Conservation (phyloP, 495 filamentous ascomycete species). For the Acidomyces sp. region DNA sequence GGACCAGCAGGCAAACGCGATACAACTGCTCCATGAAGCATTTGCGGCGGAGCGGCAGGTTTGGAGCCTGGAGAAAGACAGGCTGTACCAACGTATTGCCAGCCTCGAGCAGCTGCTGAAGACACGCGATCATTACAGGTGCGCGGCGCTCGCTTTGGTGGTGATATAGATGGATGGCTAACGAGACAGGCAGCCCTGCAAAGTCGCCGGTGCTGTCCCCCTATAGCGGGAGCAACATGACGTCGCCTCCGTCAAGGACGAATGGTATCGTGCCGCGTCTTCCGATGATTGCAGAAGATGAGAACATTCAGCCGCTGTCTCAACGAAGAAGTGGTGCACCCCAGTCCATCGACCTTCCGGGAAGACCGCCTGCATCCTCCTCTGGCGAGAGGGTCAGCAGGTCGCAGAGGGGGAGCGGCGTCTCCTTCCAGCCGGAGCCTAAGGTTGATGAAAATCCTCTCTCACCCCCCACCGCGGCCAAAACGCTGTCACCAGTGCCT, state of each 20-base stretch:
- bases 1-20: conserved; percentile 16
- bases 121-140: conserved; percentile 15
- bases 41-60: conserved; percentile 18
- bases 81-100: conserved; percentile 15
- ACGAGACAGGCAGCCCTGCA: conserved; percentile 11
- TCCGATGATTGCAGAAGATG: conserved; percentile 18
- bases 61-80: conserved; percentile 15
- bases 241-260: conserved; percentile 9
- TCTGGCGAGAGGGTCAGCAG: background rate
- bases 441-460: conserved; percentile 16
- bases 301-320: conserved; percentile 8
- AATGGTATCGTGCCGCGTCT: conserved; percentile 1
- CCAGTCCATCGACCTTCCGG: conserved; percentile 8
- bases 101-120: conserved; percentile 16
- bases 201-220: conserved; percentile 16
- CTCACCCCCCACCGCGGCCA: conserved; percentile 11
- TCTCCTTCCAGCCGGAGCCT: conserved; percentile 8
- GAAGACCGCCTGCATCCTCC: conserved; percentile 1
- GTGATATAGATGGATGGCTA: background rate
- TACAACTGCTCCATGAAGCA: conserved; percentile 15
- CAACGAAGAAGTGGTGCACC: conserved; percentile 9
- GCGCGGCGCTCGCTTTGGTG: background rate
- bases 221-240: conserved; percentile 4
- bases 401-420: background rate
- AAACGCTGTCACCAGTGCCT: conserved; percentile 12